Conservation (phyloP, 2,329 filamentous ascomycete genomes). For the Penicillium sp. region DNA sequence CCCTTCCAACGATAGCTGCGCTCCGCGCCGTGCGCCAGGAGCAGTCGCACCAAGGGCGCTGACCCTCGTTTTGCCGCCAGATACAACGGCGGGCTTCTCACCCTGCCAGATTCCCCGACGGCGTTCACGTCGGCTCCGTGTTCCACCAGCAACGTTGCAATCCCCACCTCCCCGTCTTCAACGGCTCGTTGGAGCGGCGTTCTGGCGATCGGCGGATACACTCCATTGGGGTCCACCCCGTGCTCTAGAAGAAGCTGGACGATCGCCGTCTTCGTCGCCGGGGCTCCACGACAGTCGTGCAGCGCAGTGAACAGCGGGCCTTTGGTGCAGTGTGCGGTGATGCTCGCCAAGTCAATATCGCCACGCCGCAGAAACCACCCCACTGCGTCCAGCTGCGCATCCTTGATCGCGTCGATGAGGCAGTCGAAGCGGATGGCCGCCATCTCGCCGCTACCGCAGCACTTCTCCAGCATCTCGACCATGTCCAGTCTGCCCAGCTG, state of each 20-base stretch:
- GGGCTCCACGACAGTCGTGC: not conserved
- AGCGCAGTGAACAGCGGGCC: not conserved
- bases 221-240: constrained; percentile 1
- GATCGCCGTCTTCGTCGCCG: not conserved
- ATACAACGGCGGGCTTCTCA: not conserved
- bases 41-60: not conserved
- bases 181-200: not conserved
- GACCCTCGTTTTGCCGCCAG: not conserved
- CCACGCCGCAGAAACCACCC: too few species aligned
- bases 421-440: too few species aligned
- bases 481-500: not conserved
- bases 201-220: not conserved
- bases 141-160: not conserved
- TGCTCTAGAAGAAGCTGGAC: constrained; percentile 3
- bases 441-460: not conserved
- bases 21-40: not conserved
- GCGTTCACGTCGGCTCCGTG: not conserved
- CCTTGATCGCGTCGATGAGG: too few species aligned
- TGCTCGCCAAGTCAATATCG: not conserved
- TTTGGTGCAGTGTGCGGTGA: not conserved
- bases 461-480: not conserved
- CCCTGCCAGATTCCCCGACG: not conserved
- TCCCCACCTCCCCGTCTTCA: not conserved
- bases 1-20: not conserved
- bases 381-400: too few species aligned